Conservation (phyloP, 495 filamentous ascomycete genomes). For the Penicillium pancosmium region DNA sequence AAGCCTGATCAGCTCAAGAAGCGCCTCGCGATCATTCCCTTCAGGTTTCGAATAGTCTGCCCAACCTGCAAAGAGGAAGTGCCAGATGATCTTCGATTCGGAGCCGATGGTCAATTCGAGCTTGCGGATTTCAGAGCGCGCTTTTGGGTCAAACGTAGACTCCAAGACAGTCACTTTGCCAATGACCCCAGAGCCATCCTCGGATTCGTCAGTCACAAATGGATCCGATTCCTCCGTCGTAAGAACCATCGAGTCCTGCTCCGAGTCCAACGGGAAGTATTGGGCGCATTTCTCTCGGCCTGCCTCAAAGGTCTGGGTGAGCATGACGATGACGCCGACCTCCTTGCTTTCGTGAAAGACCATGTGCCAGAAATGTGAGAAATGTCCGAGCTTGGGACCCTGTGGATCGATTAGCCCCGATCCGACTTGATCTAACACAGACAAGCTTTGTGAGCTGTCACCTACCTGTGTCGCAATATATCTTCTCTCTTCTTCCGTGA, state of each 20-base stretch:
- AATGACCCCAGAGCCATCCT: conserved; percentile 21
- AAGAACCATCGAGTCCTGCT: conserved; percentile 64
- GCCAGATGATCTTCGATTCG: conserved; percentile 75
- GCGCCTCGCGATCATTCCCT: conserved; percentile 72
- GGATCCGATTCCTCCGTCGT: conserved; percentile 50
- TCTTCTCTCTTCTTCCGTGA: conserved; percentile 50
- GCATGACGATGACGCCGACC: conserved; percentile 90
- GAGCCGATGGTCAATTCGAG: conserved; percentile 57
- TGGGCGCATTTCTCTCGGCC: conserved; percentile 88
- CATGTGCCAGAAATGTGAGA: conserved; percentile 94
- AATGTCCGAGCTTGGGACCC: conserved; percentile 73
- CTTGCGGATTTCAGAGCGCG: conserved; percentile 58
- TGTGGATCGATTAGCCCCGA: conserved; percentile 37
- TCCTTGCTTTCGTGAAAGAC: conserved; percentile 79
- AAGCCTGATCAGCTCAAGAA: conserved; percentile 76
- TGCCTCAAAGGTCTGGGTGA: conserved; percentile 84
- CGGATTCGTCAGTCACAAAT: conserved; percentile 29
- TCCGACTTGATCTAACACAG: background rate
- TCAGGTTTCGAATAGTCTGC: conserved; percentile 90
- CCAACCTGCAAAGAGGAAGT: conserved; percentile 91
- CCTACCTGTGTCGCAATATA: conserved; percentile 72
- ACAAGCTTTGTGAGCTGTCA: conserved; percentile 19
- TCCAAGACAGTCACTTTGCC: conserved; percentile 54
- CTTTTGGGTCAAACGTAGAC: conserved; percentile 45
- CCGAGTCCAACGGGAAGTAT: conserved; percentile 74